Percentiles rank a stretch among this genome's conserved stretches.
phyloP scores from a whole-genome alignment of 2,329 filamentous ascomycete genomes.

The Biscogniauxia marginata region DNA sequence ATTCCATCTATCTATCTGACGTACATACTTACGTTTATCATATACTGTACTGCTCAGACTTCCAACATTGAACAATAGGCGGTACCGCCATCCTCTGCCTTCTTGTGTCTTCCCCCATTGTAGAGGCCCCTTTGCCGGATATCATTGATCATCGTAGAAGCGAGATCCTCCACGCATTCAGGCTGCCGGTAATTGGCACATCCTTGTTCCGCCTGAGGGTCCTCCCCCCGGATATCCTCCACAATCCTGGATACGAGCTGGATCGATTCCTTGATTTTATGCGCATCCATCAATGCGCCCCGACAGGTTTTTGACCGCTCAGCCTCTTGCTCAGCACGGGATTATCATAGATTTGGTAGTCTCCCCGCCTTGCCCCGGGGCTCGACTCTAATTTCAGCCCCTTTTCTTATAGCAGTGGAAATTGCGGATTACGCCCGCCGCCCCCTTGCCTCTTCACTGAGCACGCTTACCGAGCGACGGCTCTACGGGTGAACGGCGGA shows the following conservation, averaged over 20 bases:
- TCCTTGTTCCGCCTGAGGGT: background rate
- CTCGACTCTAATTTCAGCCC: background rate
- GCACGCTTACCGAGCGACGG: background rate
- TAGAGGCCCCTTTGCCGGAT: too few species aligned
- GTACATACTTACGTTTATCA: background rate
- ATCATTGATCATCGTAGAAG: background rate
- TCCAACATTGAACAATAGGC: background rate
- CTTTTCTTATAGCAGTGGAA: background rate
- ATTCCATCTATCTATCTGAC: background rate
- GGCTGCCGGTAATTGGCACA: background rate
- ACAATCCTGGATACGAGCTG: background rate
- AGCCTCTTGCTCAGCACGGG: background rate
- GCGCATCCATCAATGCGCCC: background rate
- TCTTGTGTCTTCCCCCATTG: too few species aligned
- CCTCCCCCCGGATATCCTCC: background rate
- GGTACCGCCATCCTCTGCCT: background rate
- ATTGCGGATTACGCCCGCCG: background rate
- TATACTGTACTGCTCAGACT: background rate
- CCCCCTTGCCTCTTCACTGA: background rate
- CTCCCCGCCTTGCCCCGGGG: background rate
- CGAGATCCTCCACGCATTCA: background rate
- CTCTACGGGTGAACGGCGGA: background rate
- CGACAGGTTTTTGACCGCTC: background rate
- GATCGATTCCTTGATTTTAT: background rate
- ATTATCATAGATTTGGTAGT: background rate